Evolutionary conservation across 768 basidiomycete species (phyloP).

Genomic region (Solioccasus polychromus): DNA sequence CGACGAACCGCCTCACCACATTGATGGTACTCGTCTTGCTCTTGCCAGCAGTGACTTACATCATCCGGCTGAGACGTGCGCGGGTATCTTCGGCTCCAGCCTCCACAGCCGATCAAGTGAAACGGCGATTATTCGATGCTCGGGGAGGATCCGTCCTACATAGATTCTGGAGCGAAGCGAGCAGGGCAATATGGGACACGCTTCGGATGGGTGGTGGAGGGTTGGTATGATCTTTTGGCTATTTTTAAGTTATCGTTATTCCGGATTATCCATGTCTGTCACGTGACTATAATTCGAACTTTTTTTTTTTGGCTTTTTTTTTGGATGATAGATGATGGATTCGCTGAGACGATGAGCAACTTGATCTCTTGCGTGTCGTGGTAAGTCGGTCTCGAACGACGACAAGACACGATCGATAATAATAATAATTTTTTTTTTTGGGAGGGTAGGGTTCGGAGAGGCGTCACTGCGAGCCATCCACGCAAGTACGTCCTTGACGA

Average conservation of each 20-base stretch:
- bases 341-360: constrained; percentile 54
- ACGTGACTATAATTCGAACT: constrained; percentile 16
- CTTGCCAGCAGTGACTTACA: constrained; percentile 42
- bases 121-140: constrained; percentile 48
- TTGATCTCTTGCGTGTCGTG: constrained; percentile 74
- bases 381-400: constrained; percentile 19
- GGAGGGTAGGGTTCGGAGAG: constrained; percentile 82
- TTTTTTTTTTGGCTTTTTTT: constrained; percentile 4
- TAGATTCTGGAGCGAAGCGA: constrained; percentile 50
- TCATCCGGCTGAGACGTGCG: constrained; percentile 50
- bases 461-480: constrained; percentile 72
- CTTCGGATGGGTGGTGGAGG: constrained; percentile 77
- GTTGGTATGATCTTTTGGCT: constrained; percentile 41
- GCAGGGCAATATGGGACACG: constrained; percentile 59
- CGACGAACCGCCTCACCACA: constrained; percentile 44
- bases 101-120: constrained; percentile 55
- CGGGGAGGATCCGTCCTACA: constrained; percentile 35
- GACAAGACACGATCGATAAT: neutral
- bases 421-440: neutral
- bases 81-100: constrained; percentile 21
- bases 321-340: neutral
- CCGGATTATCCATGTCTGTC: neutral
- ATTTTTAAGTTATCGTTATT: constrained; percentile 20
- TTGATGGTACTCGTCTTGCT: constrained; percentile 41
- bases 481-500: constrained; percentile 89